Percentiles rank a stretch among this genome's conserved stretches.
These are phyloP conservation scores for Termitomyces sp. DNA, from an alignment of 768 basidiomycete genomes.

Conservation along the genomic window DNA sequence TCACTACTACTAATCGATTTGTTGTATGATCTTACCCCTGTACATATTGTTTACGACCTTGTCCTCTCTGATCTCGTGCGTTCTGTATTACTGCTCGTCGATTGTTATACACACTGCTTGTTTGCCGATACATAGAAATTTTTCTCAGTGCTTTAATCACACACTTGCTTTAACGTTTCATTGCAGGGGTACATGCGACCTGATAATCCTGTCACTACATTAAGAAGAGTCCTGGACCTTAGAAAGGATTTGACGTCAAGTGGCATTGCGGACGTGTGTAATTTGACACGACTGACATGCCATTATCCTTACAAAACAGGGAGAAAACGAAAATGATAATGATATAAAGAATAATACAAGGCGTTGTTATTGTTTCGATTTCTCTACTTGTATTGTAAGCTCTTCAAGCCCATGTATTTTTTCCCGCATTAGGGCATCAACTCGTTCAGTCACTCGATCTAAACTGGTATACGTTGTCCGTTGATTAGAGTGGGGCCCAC, in stretches of 20 bases:
- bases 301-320: background rate
- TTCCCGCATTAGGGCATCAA: slow-evolving; percentile 65
- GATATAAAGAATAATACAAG: slow-evolving; percentile 11
- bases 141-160: background rate
- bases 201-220: no score
- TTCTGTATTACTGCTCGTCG: slow-evolving; percentile 3
- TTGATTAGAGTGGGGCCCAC: slow-evolving; percentile 42
- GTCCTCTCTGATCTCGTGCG: background rate
- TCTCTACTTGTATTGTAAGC: slow-evolving; percentile 85
- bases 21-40: slow-evolving; percentile 4
- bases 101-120: background rate
- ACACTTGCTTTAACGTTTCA: background rate
- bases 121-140: slow-evolving; percentile 2
- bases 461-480: slow-evolving; percentile 50
- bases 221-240: background rate
- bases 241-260: background rate
- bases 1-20: background rate
- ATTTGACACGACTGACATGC: background rate
- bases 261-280: background rate
- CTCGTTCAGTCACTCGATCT: slow-evolving; percentile 71
- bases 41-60: background rate
- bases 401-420: slow-evolving; percentile 82
- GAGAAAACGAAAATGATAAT: background rate
- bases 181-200: no score
- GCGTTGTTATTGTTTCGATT: slow-evolving; percentile 13